Conservation (phyloP, 495 filamentous ascomycete species). For the Penicillium bovifimosum region DNA sequence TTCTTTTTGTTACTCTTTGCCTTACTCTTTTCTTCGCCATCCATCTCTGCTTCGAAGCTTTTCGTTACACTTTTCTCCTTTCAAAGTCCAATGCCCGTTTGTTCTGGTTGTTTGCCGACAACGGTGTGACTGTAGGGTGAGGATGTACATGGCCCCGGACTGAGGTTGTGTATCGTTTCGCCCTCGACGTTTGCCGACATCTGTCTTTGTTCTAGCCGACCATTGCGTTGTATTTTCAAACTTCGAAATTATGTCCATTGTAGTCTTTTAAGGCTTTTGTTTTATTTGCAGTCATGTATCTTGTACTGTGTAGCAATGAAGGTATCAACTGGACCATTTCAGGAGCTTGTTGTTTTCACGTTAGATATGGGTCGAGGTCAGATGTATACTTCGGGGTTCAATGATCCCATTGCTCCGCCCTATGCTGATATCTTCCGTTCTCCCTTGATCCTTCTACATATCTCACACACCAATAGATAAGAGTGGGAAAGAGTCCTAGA, state of each 20-base stretch:
- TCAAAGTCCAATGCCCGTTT: not conserved
- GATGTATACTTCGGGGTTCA: no score
- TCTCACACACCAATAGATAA: no score
- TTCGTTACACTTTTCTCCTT: not conserved
- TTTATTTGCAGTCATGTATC: not conserved
- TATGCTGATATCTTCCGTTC: no score
- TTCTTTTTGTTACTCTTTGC: slow-evolving; percentile 12
- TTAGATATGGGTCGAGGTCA: no score
- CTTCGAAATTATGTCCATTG: slow-evolving; percentile 8
- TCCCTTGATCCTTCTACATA: no score
- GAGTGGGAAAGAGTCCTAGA: no score
- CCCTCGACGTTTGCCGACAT: not conserved
- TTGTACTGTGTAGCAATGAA: not conserved
- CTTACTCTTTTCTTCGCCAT: slow-evolving; percentile 8
- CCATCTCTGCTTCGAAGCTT: slow-evolving; percentile 4
- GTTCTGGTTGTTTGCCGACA: slow-evolving; percentile 4
- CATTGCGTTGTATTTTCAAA: slow-evolving; percentile 19
- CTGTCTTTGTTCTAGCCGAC: slow-evolving; percentile 17
- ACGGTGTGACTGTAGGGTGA: slow-evolving; percentile 15
- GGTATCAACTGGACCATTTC: not conserved
- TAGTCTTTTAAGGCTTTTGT: not conserved
- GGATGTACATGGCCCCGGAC: slow-evolving; percentile 17
- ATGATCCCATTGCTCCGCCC: no score
- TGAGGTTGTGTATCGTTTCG: slow-evolving; percentile 11
- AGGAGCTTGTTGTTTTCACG: not conserved